Conservation (phyloP, 2,329 filamentous ascomycete species). For the Aspergillus sp. region DNA sequence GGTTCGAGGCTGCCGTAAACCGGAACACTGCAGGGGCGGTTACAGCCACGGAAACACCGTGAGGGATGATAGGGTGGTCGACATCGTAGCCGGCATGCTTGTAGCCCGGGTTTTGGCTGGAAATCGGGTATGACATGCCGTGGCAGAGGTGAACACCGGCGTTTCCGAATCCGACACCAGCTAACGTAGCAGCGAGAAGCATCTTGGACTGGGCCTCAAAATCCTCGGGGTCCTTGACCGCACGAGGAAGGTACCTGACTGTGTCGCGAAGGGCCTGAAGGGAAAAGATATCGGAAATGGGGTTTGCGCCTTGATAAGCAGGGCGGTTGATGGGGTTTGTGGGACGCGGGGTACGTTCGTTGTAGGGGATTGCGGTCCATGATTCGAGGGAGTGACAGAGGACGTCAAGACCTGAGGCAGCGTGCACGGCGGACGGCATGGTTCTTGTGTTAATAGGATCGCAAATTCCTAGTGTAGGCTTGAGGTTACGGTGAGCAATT, state of each 20-base stretch:
- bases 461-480: slow-evolving; percentile 88
- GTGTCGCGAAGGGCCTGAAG: slow-evolving; percentile 79
- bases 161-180: slow-evolving; percentile 95
- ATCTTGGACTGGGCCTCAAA: slow-evolving; percentile 91
- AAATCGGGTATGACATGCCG: slow-evolving; percentile 97
- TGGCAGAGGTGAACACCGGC: slow-evolving; percentile 89
- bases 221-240: slow-evolving; percentile 85
- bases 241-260: slow-evolving; percentile 87
- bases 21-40: slow-evolving; percentile 91
- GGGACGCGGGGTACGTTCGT: slow-evolving; percentile 79
- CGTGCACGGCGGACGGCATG: slow-evolving; percentile 93
- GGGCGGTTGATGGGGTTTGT: slow-evolving; percentile 86
- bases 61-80: slow-evolving; percentile 77
- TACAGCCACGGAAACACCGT: slow-evolving; percentile 93
- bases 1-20: slow-evolving; percentile 89
- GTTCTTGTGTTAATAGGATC: slow-evolving; percentile 88
- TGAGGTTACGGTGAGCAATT: slow-evolving; percentile 91
- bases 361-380: slow-evolving; percentile 96
- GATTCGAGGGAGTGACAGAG: slow-evolving; percentile 93
- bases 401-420: slow-evolving; percentile 88
- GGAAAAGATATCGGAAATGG: slow-evolving; percentile 96
- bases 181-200: slow-evolving; percentile 89
- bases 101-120: slow-evolving; percentile 89
- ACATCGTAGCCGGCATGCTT: slow-evolving; percentile 85
- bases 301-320: slow-evolving; percentile 95